phyloP scores from a whole-genome alignment of 805 yeast genomes.

The Starmerella etchellsii region DNA sequence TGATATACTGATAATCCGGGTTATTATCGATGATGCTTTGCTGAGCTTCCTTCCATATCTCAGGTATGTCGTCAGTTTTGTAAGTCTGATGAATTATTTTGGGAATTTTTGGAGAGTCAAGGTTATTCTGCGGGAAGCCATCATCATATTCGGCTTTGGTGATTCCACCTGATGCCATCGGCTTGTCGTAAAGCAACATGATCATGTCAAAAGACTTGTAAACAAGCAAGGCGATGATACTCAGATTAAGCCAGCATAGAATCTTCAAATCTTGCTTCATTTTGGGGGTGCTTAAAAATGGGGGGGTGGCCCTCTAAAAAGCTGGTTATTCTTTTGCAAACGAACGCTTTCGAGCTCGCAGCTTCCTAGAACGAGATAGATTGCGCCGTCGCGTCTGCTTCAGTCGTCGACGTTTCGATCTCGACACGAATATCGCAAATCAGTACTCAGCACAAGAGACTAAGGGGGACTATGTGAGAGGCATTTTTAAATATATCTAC shows the following conservation, averaged over 20 bases:
- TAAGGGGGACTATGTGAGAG: too few relatives aligned
- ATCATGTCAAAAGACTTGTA: constrained; percentile 61
- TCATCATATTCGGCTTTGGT: not conserved
- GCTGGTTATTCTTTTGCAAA: too few relatives aligned
- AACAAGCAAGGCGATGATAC: constrained; percentile 31
- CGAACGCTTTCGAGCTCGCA: too few relatives aligned
- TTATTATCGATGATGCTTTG: constrained; percentile 62
- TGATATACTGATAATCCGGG: constrained; percentile 68
- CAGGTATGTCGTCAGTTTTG: constrained; percentile 66
- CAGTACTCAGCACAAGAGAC: too few relatives aligned
- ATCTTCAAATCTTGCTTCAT: constrained; percentile 6
- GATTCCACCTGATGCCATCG: constrained; percentile 48
- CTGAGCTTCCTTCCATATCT: constrained; percentile 67
- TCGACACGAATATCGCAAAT: too few relatives aligned
- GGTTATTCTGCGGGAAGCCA: not conserved
- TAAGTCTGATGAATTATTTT: constrained; percentile 90
- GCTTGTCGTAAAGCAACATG: constrained; percentile 59
- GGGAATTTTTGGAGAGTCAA: constrained; percentile 45
- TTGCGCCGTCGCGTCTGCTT: too few relatives aligned
- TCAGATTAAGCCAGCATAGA: constrained; percentile 19
- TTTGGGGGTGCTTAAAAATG: too few relatives aligned
- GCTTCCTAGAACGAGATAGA: too few relatives aligned
- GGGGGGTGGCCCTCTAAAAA: too few relatives aligned
- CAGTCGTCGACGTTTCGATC: too few relatives aligned
- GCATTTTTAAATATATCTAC: too few relatives aligned